phyloP scores from a whole-genome alignment of 2,329 filamentous ascomycete species.

The Lithohypha guttulata region DNA sequence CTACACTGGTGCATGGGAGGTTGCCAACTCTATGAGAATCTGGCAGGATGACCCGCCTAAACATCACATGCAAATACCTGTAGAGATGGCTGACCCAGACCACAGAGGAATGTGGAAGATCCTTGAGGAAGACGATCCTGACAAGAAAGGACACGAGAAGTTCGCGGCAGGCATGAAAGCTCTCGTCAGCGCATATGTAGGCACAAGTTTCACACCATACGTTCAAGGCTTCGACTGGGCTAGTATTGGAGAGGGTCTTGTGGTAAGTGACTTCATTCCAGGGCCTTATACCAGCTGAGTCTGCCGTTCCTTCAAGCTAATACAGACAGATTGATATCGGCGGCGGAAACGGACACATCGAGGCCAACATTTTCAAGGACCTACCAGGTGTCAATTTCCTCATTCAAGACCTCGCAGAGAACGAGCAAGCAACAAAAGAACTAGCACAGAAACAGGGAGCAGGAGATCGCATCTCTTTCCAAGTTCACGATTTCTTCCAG shows the following conservation, averaged over 20 bases:
- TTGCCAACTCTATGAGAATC: background rate
- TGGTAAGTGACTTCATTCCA: too few species aligned
- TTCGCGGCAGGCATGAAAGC: conserved; percentile 2
- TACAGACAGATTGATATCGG: conserved; percentile 7
- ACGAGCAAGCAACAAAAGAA: background rate
- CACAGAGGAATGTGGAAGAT: background rate
- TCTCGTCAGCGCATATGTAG: background rate
- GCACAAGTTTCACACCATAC: background rate
- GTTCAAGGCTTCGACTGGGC: conserved; percentile 3
- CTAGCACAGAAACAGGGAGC: background rate
- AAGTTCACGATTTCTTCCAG: conserved; percentile 4
- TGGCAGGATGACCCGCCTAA: background rate
- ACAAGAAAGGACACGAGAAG: conserved; percentile 4
- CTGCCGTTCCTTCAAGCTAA: too few species aligned
- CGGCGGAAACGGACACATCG: conserved; percentile 7
- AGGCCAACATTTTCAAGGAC: background rate
- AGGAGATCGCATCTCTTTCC: background rate
- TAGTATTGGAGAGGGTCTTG: background rate
- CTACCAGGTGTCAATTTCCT: conserved; percentile 1
- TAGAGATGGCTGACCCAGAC: background rate
- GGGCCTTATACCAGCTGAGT: too few species aligned
- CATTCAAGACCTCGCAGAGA: conserved; percentile 4
- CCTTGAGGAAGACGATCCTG: conserved; percentile 1
- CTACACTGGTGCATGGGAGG: background rate
- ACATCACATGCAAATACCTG: background rate